A percentile compares a stretch with the other conserved stretches of the same genome.
These are phyloP conservation scores for Mucor piriformis DNA, from an alignment of 371 early-diverging fungal genomes.

Conservation along the genomic window DNA sequence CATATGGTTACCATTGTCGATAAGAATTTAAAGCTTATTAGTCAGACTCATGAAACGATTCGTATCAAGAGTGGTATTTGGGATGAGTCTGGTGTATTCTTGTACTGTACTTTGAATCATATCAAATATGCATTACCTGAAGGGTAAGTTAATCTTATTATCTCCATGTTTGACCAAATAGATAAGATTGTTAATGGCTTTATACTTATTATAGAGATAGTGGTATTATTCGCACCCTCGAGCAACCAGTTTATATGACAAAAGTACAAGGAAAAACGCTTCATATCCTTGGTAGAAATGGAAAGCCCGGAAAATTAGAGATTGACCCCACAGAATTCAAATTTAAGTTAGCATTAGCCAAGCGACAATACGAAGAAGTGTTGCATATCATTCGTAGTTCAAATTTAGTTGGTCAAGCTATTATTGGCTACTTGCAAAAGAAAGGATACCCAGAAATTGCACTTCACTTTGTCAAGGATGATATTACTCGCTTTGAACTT, in stretches of 20 bases:
- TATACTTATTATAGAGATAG: conserved; percentile 62
- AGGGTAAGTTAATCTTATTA: conserved; percentile 59
- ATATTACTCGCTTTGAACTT: conserved; percentile 93
- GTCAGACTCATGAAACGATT: conserved; percentile 94
- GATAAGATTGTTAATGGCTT: background rate
- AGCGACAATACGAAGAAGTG: conserved; percentile 90
- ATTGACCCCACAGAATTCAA: conserved; percentile 98
- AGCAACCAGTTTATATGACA: conserved; percentile 92
- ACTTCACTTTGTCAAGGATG: conserved; percentile 96
- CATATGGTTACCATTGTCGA: conserved; percentile 89
- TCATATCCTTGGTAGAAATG: conserved; percentile 87
- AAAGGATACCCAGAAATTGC: conserved; percentile 99
- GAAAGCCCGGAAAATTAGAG: conserved; percentile 77
- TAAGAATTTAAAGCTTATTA: conserved; percentile 82
- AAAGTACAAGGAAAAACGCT: conserved; percentile 83
- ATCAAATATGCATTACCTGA: conserved; percentile 96
- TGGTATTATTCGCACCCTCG: conserved; percentile 95
- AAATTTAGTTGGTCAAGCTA: conserved; percentile 96
- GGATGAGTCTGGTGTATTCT: conserved; percentile 90
- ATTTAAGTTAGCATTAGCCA: conserved; percentile 94
- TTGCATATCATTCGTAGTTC: conserved; percentile 92
- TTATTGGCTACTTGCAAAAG: conserved; percentile 97
- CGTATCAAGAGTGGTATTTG: conserved; percentile 96
- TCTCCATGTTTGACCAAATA: too few species aligned
- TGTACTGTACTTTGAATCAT: conserved; percentile 98